Evolutionary conservation across 2,329 filamentous ascomycete genomes (phyloP), one percentile per base, ranked within the genome.

Genomic region (Colletotrichum sp.): DNA sequence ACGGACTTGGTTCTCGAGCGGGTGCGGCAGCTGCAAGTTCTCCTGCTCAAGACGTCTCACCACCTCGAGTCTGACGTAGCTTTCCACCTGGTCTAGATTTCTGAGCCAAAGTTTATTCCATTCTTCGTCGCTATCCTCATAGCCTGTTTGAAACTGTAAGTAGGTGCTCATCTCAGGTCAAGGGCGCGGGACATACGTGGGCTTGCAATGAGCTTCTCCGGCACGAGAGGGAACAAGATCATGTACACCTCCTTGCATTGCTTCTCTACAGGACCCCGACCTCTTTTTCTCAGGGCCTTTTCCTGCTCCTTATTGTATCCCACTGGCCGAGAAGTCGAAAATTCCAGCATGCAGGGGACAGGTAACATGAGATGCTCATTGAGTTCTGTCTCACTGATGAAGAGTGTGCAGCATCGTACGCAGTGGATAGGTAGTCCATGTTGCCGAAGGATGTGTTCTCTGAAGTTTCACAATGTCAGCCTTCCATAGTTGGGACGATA

Each of bases 291-390:
- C 5, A 44, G 0, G 0, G 39, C 19, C 19, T n/a, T 44, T 6
- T n/a, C 19, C 9, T 44, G 39, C 8, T 44, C 19, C 6, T 2
- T 11, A 2, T 3, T 44, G 1, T 3, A 44, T 6, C 9, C 39
- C 5, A 4, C 5, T 0, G 19, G 9, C 1, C 3, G 19, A 0
- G 19, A 12, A 1, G 2, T n/a, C 5, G 39, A 2, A 12, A n/a
- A 4, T 3, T 1, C 0, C 19, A 6, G 8, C 0, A 9, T 0
- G 39, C 39, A 44, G 3, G 39, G 5, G 9, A 0, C 5, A 11
- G 39, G 39, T 2, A 44, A 5, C 9, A 0, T 44, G 19, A n/a
- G 39, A 6, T 44, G 39, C 2, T 44, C 0, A 1, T 6, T 11
- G 3, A 44, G 39, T 44, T n/a, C 19, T 0, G 19, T 44, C 39